phyloP scores from a whole-genome alignment of 805 yeast genomes.

The Torulaspora maleeae region DNA sequence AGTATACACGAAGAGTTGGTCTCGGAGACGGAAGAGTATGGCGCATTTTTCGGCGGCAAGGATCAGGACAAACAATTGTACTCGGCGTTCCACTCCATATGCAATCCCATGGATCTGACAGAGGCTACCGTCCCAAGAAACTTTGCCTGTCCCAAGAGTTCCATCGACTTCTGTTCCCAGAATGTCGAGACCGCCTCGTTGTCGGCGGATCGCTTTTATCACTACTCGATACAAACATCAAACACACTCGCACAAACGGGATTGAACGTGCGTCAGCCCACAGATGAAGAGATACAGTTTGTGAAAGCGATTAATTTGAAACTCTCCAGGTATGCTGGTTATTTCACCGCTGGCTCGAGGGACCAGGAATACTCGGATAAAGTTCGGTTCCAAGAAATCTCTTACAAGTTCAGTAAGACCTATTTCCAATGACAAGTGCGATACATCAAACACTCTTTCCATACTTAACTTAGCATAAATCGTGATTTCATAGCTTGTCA shows the following conservation, averaged over 20 bases:
- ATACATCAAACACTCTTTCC: not conserved
- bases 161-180: not conserved
- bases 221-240: constrained; percentile 6
- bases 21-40: not conserved
- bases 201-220: constrained; percentile 1
- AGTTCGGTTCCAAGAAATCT: constrained; percentile 34
- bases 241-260: not conserved
- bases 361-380: constrained; percentile 32
- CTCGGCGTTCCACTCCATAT: not conserved
- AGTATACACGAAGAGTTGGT: constrained; percentile 4
- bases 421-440: constrained; percentile 16
- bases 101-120: not conserved
- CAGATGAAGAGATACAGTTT: constrained; percentile 14
- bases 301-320: constrained; percentile 18
- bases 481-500: not conserved
- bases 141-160: too few relatives aligned
- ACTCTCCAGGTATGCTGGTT: constrained; percentile 25
- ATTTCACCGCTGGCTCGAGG: constrained; percentile 17
- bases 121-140: not conserved
- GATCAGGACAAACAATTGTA: not conserved
- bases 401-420: constrained; percentile 33
- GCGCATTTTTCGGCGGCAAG: not conserved
- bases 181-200: not conserved
- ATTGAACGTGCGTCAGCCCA: not conserved
- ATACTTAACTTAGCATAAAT: not conserved